Evolutionary conservation across 192 early-diverging fungal species (phyloP), one percentile per base, ranked within the genome.

Genomic region (Backusella macrospora): DNA sequence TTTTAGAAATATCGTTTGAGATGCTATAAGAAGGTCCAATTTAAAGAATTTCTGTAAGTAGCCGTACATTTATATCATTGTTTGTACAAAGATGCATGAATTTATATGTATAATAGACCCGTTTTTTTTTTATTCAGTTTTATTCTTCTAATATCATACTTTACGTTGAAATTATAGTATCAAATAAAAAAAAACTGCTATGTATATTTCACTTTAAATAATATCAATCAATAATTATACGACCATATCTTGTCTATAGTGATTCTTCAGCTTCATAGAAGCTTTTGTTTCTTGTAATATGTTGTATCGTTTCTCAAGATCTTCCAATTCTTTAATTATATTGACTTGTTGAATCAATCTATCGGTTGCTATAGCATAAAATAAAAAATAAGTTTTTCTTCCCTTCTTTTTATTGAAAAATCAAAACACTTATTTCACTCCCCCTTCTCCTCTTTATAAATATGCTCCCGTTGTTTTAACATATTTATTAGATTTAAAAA

Each of bases 271-370:
- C 47, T 63, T 43, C 5, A 65, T 37, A 8, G 46, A 6, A 14
- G 12, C 7, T 43, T 39, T 70, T 49, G 73, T 45, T 70, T 52
- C 62, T 65, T 62, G 14, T 21, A 78, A 73, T 48, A 15, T 15
- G 13, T 70, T 5, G 42, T 74, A 78, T 43, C 73, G 63, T 18
- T 64, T 23, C 65, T 74, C 77, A n/a, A 78, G 42, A 0, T 13
- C 15, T 21, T 73, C 45, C 12, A 78, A 42, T 49, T 70, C 62
- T 43, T 73, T 55, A 14, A 70, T 55, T 8, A 23, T 14, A 55
- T 78, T 78, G 0, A 62, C 74, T 47, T 76, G 74, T 1, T 76
- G 48, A 34, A 70, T 49, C 7, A 69, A n/a, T 40, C 37, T 52
- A 9, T 55, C 52, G 18, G 42, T 48, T 29, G 47, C 74, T 76